A percentile compares a stretch with the other conserved stretches of the same genome.
These are phyloP conservation scores for Pseudogymnoascus sp. DNA, from an alignment of 2,329 filamentous ascomycete genomes.

Conservation along the genomic window DNA sequence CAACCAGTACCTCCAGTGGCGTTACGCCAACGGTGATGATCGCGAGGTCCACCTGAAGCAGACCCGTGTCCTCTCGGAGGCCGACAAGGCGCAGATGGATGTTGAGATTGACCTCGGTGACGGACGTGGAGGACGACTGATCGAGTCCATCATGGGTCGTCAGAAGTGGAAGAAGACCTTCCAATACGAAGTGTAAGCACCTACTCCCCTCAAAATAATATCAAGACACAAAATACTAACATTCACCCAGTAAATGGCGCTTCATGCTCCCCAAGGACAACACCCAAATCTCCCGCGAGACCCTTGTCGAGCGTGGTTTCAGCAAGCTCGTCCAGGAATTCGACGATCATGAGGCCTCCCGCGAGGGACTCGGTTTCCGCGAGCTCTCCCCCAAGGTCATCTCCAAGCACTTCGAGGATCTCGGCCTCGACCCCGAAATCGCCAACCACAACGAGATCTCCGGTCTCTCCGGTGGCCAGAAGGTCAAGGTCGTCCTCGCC, in stretches of 20 bases:
- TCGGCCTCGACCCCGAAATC: constrained; percentile 93
- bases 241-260: constrained; percentile 68
- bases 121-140: constrained; percentile 64
- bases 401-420: constrained; percentile 94
- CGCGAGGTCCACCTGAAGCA: constrained; percentile 97
- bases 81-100: constrained; percentile 85
- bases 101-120: constrained; percentile 79
- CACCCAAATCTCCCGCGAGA: constrained; percentile 86
- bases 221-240: constrained; percentile 23
- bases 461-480: constrained; percentile 91
- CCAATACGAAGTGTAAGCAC: constrained; percentile 82
- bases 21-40: constrained; percentile 93
- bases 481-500: constrained; percentile 97
- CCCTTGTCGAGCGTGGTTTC: constrained; percentile 76
- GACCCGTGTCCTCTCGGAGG: constrained; percentile 77
- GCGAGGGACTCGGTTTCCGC: constrained; percentile 94
- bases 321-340: constrained; percentile 94
- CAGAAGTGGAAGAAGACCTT: constrained; percentile 99
- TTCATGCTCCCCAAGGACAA: constrained; percentile 87
- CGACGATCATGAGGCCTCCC: constrained; percentile 96
- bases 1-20: constrained; percentile 98
- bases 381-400: constrained; percentile 88
- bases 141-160: constrained; percentile 87
- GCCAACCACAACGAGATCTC: constrained; percentile 98
- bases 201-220: background rate